Evolutionary conservation across 805 yeast species (phyloP), one percentile per base, ranked within the genome.

Genomic region (Phaffomyces antillensis): DNA sequence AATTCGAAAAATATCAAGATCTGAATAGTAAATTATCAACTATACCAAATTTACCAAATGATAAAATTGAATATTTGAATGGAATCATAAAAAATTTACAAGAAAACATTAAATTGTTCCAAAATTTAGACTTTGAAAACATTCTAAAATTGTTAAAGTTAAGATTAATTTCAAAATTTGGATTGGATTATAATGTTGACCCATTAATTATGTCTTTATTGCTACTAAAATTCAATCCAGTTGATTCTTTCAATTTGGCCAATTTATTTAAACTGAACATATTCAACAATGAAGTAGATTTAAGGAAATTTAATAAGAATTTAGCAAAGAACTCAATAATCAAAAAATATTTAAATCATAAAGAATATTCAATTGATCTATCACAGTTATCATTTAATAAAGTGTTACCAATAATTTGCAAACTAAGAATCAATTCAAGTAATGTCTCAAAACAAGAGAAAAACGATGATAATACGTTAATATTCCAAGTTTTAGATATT

Each of bases 1-100:
- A 33, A 44, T 52, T 71, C 25, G 67, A 77, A 40, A 59, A 68
- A 16, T 70, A 62, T 51, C 66, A 66, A 37, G 71, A 70, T 36
- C 43, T 66, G 13, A 59, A 55, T 34, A 16, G 37, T 18, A 42
- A 46, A 39, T 20, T 42, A 24, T 16, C 30, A 20, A 40, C 18
- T 17, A 46, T 46, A 11, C 46, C 49, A n/a, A 30, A 37, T 31
- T 39, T 46, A 31, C 49, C 49, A 20, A 17, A 11, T 26, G 46
- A 45, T 60, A 17, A 64, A 69, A 41, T 59, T 31, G 43, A 41
- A 31, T 36, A 7, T 15, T 59, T 38, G 55, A 54, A 37, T 45
- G 53, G 46, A 33, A 54, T 33, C 44, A 61, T 35, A 40, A 47
- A 7, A 44, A 37, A 4, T 8, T 23, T 47, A 24, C 40, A 44